Evolutionary conservation across 352 stramenopile genomes (phyloP), one percentile per base, ranked within the genome.

Genomic region (Plasmopara viticola): DNA sequence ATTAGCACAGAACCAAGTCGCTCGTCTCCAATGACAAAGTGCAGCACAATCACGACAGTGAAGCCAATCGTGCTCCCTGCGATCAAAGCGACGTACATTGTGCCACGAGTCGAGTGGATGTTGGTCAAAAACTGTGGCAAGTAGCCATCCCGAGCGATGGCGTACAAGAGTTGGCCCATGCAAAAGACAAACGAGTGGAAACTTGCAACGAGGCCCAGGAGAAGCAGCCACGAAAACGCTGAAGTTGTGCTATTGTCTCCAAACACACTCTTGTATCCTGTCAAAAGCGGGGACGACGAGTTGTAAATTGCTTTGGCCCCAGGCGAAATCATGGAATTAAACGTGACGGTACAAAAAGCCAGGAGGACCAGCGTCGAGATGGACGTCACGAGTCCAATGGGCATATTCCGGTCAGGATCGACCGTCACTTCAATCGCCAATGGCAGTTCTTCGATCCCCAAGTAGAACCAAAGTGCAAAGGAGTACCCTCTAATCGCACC

Each of bases 151-250:
- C 74, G 72, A 15, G 77, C 77, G 51, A 87, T 87, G 12, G 77
- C 77, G 44, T 70, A 83, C 20, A 87, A 53, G 39, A 87, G 41
- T 15, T 78, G 72, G 17, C 76, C 76, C 76, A 87, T 87, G 61
- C 77, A 87, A 48, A 79, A 87, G n/a, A 87, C 74, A 52, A 87
- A 87, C 53, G 74, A 87, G 66, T 86, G 74, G 54, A 87, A 87
- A 55, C 70, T 83, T 15, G 66, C 64, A 53, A 87, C 72, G 7
- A 86, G 64, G 0, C 77, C 77, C 2, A 87, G 47, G 33, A 86
- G 71, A 17, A 87, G 60, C 39, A 87, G 55, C 77, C 77, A 87
- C 42, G 77, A 83, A 41, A 87, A 87, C 9, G 60, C 77, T 18
- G 74, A 78, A 9, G 76, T 87, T 3, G 66, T 78, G 45, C 58